Evolutionary conservation across 2,329 filamentous ascomycete species (phyloP).

Genomic region (Apiospora arundinis): DNA sequence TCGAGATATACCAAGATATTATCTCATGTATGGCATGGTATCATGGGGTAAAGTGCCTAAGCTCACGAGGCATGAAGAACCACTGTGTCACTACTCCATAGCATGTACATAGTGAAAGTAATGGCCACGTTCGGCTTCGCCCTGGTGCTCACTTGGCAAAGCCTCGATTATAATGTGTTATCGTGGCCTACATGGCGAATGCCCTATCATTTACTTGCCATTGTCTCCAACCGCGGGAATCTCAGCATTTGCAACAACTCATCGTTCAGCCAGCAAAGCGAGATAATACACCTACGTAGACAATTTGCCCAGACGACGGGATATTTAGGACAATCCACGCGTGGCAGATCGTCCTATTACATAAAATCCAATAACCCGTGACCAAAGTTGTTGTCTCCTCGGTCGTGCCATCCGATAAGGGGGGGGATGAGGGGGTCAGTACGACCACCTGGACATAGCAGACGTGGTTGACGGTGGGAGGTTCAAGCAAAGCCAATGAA

Average conservation of each 20-base stretch:
- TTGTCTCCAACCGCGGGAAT: background rate
- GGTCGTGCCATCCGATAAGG: background rate
- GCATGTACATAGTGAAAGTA: too few species aligned
- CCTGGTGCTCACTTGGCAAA: background rate
- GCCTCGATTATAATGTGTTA: background rate
- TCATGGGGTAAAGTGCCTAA: background rate
- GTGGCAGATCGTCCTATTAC: background rate
- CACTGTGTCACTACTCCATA: too few species aligned
- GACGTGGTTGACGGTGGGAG: background rate
- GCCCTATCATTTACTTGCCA: too few species aligned
- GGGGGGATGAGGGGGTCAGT: background rate
- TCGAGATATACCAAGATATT: background rate
- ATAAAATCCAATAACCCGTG: background rate
- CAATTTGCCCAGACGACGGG: background rate
- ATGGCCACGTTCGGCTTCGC: too few species aligned
- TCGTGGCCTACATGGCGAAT: background rate
- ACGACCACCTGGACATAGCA: background rate
- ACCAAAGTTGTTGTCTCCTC: background rate
- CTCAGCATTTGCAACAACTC: background rate
- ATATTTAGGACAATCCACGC: too few species aligned
- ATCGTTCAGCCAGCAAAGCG: conserved; percentile 6
- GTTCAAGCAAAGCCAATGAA: background rate
- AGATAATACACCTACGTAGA: background rate
- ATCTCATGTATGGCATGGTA: background rate
- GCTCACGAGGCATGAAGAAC: background rate